Evolutionary conservation across 306 rosid genomes (phyloP), one percentile per base, ranked within the genome.

Genomic region (Cicer bijugum): DNA sequence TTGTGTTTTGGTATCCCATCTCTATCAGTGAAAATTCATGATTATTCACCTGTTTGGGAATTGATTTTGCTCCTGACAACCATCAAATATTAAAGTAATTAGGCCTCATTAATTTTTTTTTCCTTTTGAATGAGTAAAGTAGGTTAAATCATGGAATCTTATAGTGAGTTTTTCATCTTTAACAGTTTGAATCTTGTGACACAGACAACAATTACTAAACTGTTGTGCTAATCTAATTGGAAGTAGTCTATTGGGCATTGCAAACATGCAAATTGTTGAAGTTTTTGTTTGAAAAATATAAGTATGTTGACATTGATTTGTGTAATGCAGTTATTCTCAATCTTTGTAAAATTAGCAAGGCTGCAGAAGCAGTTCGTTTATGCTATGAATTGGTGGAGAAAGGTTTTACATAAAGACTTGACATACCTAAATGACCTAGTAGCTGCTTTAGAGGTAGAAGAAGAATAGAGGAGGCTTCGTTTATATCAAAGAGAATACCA

Each of bases 21-120:
- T 82, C 81, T 73, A 81, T 89, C 89, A 76, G 69, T 79, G 87
- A 82, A 89, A 86, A 80, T 84, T 82, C 73, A 93, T 91, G 89
- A 91, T 87, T 81, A 76, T 83, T 89, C 57, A 71, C 86, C 85
- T 86, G 93, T 85, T 84, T 84, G 84, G 82, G 84, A 79, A 88
- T 86, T 84, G 89, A 88, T 86, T 86, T 86, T 88, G 93, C 62
- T 86, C 97, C 98, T 96, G 94, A 93, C 92, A 91, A 82, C 74
- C 82, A 85, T 76, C 80, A 84, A 86, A 82, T 86, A 82, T 33
- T 75, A 84, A 84, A 20, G 28, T 77, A 52, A 81, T 72, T 89
- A 72, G 68, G 66, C 79, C 87, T 89, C 87, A 88, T 20, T 20
- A 20, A 20, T 20, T 20, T 87, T 81, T 90, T 83, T 80, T 82